Evolutionary conservation across 805 yeast genomes (phyloP).

Genomic region (Spathaspora sp.): DNA sequence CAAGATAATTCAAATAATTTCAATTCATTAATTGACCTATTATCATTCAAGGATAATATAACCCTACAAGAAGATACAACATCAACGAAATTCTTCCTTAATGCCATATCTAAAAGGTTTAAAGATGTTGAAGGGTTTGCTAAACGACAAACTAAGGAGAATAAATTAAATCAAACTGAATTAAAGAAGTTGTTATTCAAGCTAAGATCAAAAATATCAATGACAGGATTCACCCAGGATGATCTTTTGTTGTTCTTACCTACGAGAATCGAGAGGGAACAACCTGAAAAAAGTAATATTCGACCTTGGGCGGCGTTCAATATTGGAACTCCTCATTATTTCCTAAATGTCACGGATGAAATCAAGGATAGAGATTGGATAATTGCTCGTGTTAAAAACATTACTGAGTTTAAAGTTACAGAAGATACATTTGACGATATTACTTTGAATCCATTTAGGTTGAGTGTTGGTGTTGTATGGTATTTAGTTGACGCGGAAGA

Average conservation of each 20-base stretch:
- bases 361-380: conserved; percentile 68
- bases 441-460: conserved; percentile 58
- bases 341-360: conserved; percentile 47
- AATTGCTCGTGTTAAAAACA: conserved; percentile 62
- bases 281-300: not conserved
- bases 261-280: conserved; percentile 48
- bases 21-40: conserved; percentile 7
- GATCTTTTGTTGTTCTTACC: conserved; percentile 86
- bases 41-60: conserved; percentile 26
- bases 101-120: conserved; percentile 65
- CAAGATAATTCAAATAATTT: not conserved
- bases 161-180: conserved; percentile 48
- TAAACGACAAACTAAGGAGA: conserved; percentile 75
- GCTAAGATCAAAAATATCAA: conserved; percentile 53
- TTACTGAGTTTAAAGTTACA: conserved; percentile 52
- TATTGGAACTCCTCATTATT: conserved; percentile 80
- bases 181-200: conserved; percentile 32
- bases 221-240: conserved; percentile 62
- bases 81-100: conserved; percentile 28
- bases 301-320: conserved; percentile 93
- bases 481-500: conserved; percentile 54
- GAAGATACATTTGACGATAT: conserved; percentile 33
- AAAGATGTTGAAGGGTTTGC: conserved; percentile 89
- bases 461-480: conserved; percentile 65
- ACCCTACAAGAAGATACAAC: conserved; percentile 19